These are phyloP conservation scores for Ceratorhiza oryzae-sativae DNA, from an alignment of 1,284 basidiomycete genomes.

Conservation along the genomic window DNA sequence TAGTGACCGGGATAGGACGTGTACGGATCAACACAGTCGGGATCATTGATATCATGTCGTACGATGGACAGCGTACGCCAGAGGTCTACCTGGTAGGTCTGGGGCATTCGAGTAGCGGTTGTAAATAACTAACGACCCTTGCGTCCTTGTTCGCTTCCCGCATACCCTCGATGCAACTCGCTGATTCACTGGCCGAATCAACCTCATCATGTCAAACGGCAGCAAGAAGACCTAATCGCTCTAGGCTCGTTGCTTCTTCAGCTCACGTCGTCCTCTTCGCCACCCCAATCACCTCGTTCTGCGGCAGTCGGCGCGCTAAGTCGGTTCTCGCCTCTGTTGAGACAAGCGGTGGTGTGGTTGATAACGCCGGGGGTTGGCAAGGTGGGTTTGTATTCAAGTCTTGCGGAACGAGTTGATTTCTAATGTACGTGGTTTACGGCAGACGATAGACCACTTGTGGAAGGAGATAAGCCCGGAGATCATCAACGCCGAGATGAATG, in stretches of 20 bases:
- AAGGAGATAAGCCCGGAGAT: conserved; percentile 76
- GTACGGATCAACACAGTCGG: conserved; percentile 84
- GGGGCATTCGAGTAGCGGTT: neutral
- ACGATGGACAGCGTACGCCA: conserved; percentile 64
- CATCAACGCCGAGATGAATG: conserved; percentile 82
- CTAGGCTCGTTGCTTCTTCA: conserved; percentile 87
- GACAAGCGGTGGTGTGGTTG: conserved; percentile 38
- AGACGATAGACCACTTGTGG: conserved; percentile 82
- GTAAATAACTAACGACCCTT: neutral
- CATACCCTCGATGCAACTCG: neutral
- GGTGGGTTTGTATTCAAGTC: no score
- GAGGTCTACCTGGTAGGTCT: conserved; percentile 34
- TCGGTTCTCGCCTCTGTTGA: conserved; percentile 61
- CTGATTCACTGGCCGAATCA: neutral
- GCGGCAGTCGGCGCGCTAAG: conserved; percentile 78
- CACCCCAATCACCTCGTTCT: conserved; percentile 75
- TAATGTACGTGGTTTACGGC: no score
- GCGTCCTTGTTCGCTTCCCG: neutral
- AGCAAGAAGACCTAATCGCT: conserved; percentile 87
- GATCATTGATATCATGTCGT: conserved; percentile 81
- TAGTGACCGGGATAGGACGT: conserved; percentile 89
- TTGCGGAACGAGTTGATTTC: no score
- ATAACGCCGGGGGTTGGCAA: conserved; percentile 57
- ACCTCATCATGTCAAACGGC: conserved; percentile 38
- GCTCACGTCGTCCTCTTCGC: conserved; percentile 68